Percentiles rank a stretch among this genome's conserved stretches.
Evolutionary conservation across 164 flowering plant genomes (phyloP).

Genomic region (Magnolia changhungtana): DNA sequence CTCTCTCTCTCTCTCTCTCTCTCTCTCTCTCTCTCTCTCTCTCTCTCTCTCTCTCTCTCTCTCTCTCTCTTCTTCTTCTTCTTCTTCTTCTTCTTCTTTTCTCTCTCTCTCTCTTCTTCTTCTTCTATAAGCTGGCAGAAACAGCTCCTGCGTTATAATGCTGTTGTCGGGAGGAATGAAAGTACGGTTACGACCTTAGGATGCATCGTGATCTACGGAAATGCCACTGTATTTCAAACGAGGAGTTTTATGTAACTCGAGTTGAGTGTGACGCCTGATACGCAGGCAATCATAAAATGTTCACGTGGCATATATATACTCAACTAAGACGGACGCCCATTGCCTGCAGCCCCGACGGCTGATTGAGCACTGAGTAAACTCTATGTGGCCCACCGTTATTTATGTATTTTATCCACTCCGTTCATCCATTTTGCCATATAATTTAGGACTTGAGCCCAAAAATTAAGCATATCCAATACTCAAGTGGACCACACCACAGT

Average conservation of each 20-base stretch:
- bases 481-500: too few species aligned
- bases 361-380: not conserved
- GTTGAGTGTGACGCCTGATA: not conserved
- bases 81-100: too few species aligned
- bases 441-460: too few species aligned
- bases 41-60: slow-evolving; percentile 4
- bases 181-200: not conserved
- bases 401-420: not conserved
- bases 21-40: not conserved
- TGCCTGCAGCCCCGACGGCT: too few species aligned
- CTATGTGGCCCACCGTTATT: not conserved
- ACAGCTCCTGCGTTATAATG: not conserved
- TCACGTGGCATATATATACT: not conserved
- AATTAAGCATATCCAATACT: too few species aligned
- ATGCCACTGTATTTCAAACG: not conserved
- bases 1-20: not conserved
- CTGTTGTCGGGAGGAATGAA: not conserved
- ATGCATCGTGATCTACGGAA: not conserved
- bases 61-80: too few species aligned
- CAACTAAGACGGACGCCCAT: too few species aligned
- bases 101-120: not conserved
- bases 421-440: too few species aligned
- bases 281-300: not conserved
- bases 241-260: not conserved
- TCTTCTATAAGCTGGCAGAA: not conserved